Base-by-base conservation (phyloP, 2,329 filamentous ascomycete genomes). In the Fusarium mangiferae region DNA sequence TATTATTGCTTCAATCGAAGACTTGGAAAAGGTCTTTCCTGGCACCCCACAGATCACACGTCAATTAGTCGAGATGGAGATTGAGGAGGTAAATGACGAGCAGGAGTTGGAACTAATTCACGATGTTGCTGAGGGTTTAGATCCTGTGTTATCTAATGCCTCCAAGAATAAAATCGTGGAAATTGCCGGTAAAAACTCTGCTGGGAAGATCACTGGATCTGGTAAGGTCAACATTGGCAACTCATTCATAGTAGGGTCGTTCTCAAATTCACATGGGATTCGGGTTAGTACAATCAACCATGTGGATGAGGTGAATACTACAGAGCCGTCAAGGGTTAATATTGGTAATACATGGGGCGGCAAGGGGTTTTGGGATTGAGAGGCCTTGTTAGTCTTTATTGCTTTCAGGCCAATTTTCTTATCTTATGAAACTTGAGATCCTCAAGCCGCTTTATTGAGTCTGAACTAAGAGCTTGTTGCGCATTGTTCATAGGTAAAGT, bases 1-100 rank as follows among this genome's bases (percentile, higher is more conserved):
- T 20, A 70, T 80, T 17, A 65, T 51, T 6, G 68, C 35, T 22
- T 74, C 77, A 11, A 49, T 81, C 3, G 75, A 80, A 22, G 74
- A 77, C 4, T 55, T 82, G 18, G 79, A 81, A 6, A 28, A 44
- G 1, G n/a, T 60, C 9, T 60, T 49, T n/a, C 55, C 55, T 4
- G 2, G 24, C 26, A 49, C 11, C 4, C 8, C 24, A 12, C 15
- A 36, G 1, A 5, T 22, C 14, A 14, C 26, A 2, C 12, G 13
- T 0, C 36, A 41, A 3, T 13, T 64, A 3, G 45, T 13, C 7
- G 15, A 45, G 3, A 38, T 51, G n/a, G 55, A 64, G 18, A 42
- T 64, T 24, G 22, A 61, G 9, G 38, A 64, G 22, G 22, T 61
- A 4, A 24, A 51, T 15, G 13, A 51, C 12, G 17, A 49, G 22